Evolutionary conservation across 495 filamentous ascomycete genomes (phyloP), one percentile per base, ranked within the genome.

Genomic region (Darksidea phi): DNA sequence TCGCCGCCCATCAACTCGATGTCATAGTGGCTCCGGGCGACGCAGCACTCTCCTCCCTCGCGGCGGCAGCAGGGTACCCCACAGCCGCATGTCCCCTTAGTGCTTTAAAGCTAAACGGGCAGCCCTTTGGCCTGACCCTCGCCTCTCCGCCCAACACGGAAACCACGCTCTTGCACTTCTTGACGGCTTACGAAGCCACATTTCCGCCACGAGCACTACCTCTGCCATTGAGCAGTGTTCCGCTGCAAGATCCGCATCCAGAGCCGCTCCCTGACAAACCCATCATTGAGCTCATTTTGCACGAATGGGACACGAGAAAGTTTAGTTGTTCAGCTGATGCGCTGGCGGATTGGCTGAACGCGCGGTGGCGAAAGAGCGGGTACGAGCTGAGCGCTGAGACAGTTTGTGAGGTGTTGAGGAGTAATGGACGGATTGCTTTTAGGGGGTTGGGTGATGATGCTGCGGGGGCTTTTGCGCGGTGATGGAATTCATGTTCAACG

Each of bases 11-110:
- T 18, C 51, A 67, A 54, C 37, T 69, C 55, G 66, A 71, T 41
- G 32, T 71, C 32, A 51, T 71, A 26, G 47, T 61, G 7, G 48
- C 66, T 6, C 66, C 68, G 10, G 68, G 66, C 43, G 68, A 71
- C 49, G 63, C 56, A 15, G 62, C 55, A 0, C 59, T 71, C 41
- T 69, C 59, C 49, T 63, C 59, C 18, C 59, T 68, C 46, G 63
- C 66, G 10, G 62, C 62, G 13, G 63, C 66, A n/a, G 64, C 66
- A n/a, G 68, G 68, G 57, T 71, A 64, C 56, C 68, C 68, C 1
- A 66, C 66, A 10, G 68, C 68, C 28, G 61, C 61, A 8, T 60
- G 63, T 23, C 68, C 68, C 10, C 66, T 71, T 17, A 54, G 55
- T 7, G 60, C 63, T 2, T 59, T 69, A 10, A 66, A 67, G 28